Base-by-base conservation (phyloP, 768 basidiomycete genomes). In the Mycena venus region DNA sequence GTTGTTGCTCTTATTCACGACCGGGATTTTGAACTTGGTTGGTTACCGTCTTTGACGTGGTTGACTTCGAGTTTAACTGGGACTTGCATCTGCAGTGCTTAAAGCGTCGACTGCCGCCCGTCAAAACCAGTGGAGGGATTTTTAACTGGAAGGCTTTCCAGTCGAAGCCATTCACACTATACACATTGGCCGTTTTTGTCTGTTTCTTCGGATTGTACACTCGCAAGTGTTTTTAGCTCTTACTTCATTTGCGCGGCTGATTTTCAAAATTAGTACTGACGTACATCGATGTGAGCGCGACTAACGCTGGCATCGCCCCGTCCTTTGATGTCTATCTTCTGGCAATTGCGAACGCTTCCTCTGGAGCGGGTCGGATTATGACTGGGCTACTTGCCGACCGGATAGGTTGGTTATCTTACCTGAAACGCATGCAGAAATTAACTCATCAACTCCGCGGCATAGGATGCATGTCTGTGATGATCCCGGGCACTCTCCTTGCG, bases 121-220 rank as follows among this genome's bases (percentile, higher is more conserved):
- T 80, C 14, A 86, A 90, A 51, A 83, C 86, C 4, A 81, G 84
- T 10, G 91, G 92, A 5, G 91, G 93, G 14, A 77, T 95, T 25
- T 83, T 93, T 55, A 92, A 92, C 76, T 83, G 86, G 59, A 71
- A 77, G 4, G 88, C 89, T 17, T 92, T 91, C 82, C 88, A 84
- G 77, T 87, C 85, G 0, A 81, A 85, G 1, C 83, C 89, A 1
- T 96, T 89, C 79, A 80, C 88, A 0, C 65, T 91, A 0, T 95
- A 92, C 78, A 91, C 91, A 55, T 17, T 87, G 3, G 90, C 93
- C 0, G 87, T 88, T 0, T 88, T 91, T 68, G 78, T 90, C 25
- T 83, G 81, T 17, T 94, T 92, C 81, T 87, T 95, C 17, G 94
- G 94, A 6, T 80, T 95, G 14, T 95, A 94, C 78, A 93, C 93